A percentile compares a stretch with the other conserved stretches of the same genome.
Conservation (phyloP, 2,329 filamentous ascomycete species). For the Pseudocercospora pini-densiflorae region DNA sequence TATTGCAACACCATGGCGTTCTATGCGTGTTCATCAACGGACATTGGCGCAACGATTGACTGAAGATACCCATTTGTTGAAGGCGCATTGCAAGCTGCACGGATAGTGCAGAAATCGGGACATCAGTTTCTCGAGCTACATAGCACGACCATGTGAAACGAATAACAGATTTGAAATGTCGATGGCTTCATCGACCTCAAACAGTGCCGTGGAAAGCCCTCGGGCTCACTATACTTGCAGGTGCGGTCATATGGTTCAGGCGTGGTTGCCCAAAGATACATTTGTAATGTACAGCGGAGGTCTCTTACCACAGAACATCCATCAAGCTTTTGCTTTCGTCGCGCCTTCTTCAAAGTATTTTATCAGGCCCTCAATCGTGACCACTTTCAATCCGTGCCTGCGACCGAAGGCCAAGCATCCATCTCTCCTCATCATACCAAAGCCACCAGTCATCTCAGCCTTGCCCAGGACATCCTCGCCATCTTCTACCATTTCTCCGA, state of each 20-base stretch:
- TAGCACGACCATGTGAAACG: not conserved
- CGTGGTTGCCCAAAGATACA: not conserved
- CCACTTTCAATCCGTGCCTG: conserved; percentile 87
- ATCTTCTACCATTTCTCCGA: conserved; percentile 90
- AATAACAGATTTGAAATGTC: not conserved
- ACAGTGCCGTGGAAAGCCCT: too few relatives aligned
- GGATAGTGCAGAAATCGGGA: not conserved
- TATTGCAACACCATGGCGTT: not conserved
- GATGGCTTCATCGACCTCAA: too few relatives aligned
- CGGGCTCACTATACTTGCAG: not conserved
- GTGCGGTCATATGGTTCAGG: not conserved
- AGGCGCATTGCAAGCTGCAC: not conserved
- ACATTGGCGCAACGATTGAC: not conserved
- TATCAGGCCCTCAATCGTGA: conserved; percentile 91
- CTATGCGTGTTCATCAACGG: not conserved
- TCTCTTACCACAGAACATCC: not conserved
- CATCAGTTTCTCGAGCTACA: not conserved
- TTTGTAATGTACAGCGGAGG: conserved; percentile 10
- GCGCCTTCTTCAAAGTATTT: conserved; percentile 66
- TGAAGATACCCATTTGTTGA: not conserved
- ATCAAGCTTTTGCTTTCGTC: conserved; percentile 20
- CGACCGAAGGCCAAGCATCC: conserved; percentile 86
- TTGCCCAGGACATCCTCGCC: conserved; percentile 72
- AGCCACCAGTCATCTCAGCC: conserved; percentile 65
- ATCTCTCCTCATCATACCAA: conserved; percentile 91